phyloP scores from a whole-genome alignment of 345 rosid species.

The Microthlaspi erraticum region DNA sequence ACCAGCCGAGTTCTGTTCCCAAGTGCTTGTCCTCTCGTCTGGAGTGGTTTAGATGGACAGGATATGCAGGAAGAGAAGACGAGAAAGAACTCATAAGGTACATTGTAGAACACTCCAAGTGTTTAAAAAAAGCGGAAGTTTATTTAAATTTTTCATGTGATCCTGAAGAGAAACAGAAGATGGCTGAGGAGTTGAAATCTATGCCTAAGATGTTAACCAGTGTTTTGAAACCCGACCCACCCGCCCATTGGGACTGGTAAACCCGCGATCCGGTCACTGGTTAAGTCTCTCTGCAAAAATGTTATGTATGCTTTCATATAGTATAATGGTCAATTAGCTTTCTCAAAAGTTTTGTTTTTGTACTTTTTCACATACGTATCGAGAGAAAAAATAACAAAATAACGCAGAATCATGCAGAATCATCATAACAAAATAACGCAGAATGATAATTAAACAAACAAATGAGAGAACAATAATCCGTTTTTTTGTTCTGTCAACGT shows the following conservation, averaged over 20 bases:
- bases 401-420: neutral
- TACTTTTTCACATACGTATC: too few relatives aligned
- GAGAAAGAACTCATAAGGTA: neutral
- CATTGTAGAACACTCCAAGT: neutral
- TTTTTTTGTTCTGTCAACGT: neutral
- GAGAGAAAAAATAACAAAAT: neutral
- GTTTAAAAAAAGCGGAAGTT: neutral
- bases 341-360: too few relatives aligned
- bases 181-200: neutral
- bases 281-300: too few relatives aligned
- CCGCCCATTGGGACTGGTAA: too few relatives aligned
- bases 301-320: too few relatives aligned
- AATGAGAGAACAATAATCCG: neutral
- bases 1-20: constrained; percentile 12
- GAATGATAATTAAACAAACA: neutral
- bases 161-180: neutral
- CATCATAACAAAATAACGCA: neutral
- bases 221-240: too few relatives aligned
- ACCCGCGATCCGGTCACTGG: too few relatives aligned
- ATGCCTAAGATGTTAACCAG: neutral
- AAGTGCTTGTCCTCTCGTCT: neutral
- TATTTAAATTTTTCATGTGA: too few relatives aligned
- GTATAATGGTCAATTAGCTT: too few relatives aligned
- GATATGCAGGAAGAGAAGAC: constrained; percentile 15
- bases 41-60: neutral